Evolutionary conservation across 179 eudicot genomes (phyloP), one percentile per base, ranked within the genome.

Genomic region (Sideroxylon spinosum): DNA sequence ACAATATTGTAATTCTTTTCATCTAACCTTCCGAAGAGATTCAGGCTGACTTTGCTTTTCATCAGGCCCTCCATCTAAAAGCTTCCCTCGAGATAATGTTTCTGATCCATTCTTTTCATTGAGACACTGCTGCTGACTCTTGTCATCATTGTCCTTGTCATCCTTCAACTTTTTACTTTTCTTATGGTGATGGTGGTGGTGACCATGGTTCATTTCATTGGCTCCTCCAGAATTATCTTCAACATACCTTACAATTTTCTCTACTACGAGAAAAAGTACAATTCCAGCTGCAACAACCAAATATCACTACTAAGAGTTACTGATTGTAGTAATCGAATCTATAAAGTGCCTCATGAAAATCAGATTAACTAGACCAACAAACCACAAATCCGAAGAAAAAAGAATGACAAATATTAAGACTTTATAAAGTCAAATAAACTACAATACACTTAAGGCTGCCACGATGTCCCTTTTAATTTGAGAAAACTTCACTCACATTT

Each of bases 241-340:
- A 78, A 95, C 93, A 81, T 89, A 93, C 76, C 97, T 90, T 80
- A 95, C 97, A 70, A 88, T 60, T 87, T 93, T 93, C 88, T 95
- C 97, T 57, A 93, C 98, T 29, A 88, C 80, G 82, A 95, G 92
- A 85, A 95, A 95, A 73, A 88, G 85, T 75, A 95, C 91, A 84
- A 95, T 91, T 80, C 98, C 98, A 88, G 90, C 98, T 95, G 98
- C 85, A 66, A 86, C 48, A 88, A 62, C 74, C 73, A 84, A 73
- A 71, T 32, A 73, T 62, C 50, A 79, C 13, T 32, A 72, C 44
- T 62, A 56, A 81, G 83, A 79, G 12, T 76, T 75, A 37, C 65
- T 74, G 57, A 67, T 60, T 64, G 62, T 70, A 26, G 28, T 19
- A 49, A 26, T 64, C 44, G 25, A 76, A 64, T 76, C 71, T 64